Percentiles rank a stretch among this genome's conserved stretches.
Conservation (phyloP, 2,329 filamentous ascomycete species). For the Endothia cerciana region DNA sequence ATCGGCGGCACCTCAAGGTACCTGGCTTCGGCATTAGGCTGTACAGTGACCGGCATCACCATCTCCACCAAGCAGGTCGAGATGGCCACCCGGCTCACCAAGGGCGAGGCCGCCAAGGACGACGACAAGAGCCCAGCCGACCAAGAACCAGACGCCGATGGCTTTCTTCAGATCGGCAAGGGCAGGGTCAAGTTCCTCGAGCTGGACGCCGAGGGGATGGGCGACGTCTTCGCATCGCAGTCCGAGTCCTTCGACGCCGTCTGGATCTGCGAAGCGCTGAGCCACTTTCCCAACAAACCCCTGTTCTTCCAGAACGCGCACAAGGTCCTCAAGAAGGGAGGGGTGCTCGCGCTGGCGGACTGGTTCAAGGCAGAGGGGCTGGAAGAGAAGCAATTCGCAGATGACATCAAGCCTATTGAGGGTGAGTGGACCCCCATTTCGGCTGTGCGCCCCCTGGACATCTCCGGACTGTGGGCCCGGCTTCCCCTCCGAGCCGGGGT, state of each 20-base stretch:
- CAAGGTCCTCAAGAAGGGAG: slow-evolving; percentile 51
- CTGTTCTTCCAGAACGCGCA: slow-evolving; percentile 60
- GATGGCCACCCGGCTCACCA: slow-evolving; percentile 57
- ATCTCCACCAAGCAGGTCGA: slow-evolving; percentile 64
- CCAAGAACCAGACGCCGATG: slow-evolving; percentile 36
- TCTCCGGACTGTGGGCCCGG: background rate
- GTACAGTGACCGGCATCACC: slow-evolving; percentile 61
- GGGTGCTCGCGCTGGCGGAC: slow-evolving; percentile 61
- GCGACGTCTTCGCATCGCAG: slow-evolving; percentile 49
- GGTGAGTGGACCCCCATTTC: slow-evolving; percentile 39
- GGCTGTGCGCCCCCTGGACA: background rate
- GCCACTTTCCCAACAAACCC: slow-evolving; percentile 62
- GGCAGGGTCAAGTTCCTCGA: slow-evolving; percentile 59
- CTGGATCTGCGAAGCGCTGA: slow-evolving; percentile 66
- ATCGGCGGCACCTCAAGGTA: slow-evolving; percentile 62
- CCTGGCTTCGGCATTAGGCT: slow-evolving; percentile 55
- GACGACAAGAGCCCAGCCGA: slow-evolving; percentile 19
- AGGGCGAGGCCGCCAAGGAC: slow-evolving; percentile 37
- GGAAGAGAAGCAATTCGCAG: slow-evolving; percentile 47
- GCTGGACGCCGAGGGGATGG: slow-evolving; percentile 65
- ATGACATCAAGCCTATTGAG: slow-evolving; percentile 63
- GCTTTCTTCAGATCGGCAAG: slow-evolving; percentile 44
- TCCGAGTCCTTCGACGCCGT: slow-evolving; percentile 55
- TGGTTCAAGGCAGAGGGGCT: slow-evolving; percentile 62
- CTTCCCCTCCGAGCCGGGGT: background rate